Evolutionary conservation across 805 yeast genomes (phyloP), one percentile per base, ranked within the genome.

Genomic region (Cyberlindnera misumaiensis): DNA sequence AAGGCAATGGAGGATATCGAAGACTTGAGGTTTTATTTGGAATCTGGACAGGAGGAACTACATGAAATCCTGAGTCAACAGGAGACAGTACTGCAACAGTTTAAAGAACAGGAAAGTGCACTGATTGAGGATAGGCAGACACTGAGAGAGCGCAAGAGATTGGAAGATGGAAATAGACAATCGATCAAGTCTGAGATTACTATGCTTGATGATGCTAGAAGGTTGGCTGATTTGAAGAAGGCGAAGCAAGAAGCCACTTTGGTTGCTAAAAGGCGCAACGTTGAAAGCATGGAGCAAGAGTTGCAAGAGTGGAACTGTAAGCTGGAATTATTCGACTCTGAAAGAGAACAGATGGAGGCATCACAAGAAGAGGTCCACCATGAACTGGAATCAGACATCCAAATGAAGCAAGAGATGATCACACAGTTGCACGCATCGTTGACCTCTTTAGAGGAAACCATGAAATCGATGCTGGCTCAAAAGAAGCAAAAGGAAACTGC

Each of bases 41-140:
- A 67, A 45, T 51, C 63, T 5, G 67, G 68, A 2, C 62, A 68
- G 31, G 71, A 65, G 20, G 71, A 67, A 22, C 56, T 66, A 12
- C 60, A 63, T 34, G 47, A 59, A 8, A 49, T 65, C 13, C 43
- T 63, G 42, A 53, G 49, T 18, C 63, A 66, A 13, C 60, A 59
- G 39, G 46, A 48, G 27, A 62, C 59, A 28, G 46, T 58, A 0
- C 53, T 57, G 24, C n/a, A 38, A 5, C 72, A 68, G 30, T 64
- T 62, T 41, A 46, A 53, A 29, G 72, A 69, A 20, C 68, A 65
- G 38, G 68, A 65, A 35, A 37, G 44, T 0, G 53, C 54, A 12
- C 48, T 67, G 38, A 41, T 56, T 1, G 52, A 59, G 13, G 65
- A 63, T 20, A 53, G 65, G 31, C 59, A 60, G 17, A 64, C 62